Base-by-base conservation (phyloP, 2,329 filamentous ascomycete genomes). In the Ceratocystis albifundus region DNA sequence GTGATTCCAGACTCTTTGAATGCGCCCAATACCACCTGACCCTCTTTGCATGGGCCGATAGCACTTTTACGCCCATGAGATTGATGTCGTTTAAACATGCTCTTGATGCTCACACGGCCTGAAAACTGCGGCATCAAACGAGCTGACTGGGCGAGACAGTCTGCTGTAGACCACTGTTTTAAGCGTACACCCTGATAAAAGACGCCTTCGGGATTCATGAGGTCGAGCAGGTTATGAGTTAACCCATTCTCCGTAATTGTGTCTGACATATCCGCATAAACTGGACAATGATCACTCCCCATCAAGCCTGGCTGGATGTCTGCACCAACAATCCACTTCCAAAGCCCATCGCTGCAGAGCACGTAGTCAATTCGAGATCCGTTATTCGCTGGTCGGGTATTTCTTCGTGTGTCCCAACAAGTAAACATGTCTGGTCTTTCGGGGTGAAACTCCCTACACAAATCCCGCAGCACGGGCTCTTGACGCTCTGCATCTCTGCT, bases 221-320 rank as follows among this genome's bases (percentile, higher is more conserved):
- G 74, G 72, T 96, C 90, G 32, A 80, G 75, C 2, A 90, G 77
- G 70, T 85, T 73, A 59, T 82, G 75, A 57, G 77, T 71, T 0
- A 77, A 81, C 15, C 80, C 75, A 4, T 82, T 70, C 0, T 72
- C 71, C 1, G 96, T 82, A 1, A 72, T 77, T 45, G 92, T 84
- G 20, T 86, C 64, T n/a, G 20, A 84, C 28, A 95, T 79, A 1
- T 82, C 80, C 0, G 87, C 90, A 74, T 88, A 97, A 0, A 97
- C 93, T 0, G 94, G 94, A 71, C 94, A 99, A 74, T 99, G 94
- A 73, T 99, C 94, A 1, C 93, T 97, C 0, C 94, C 94, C 82
- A 96, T 88, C 25, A 97, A 77, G 0, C 92, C 92, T 75, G 96
- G 90, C 74, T 97, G 94, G 41, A 97, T 97, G 71, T 96, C 86